These are phyloP conservation scores for Nepenthes gracilis DNA, from an alignment of 148 eudicot genomes.

Conservation along the genomic window DNA sequence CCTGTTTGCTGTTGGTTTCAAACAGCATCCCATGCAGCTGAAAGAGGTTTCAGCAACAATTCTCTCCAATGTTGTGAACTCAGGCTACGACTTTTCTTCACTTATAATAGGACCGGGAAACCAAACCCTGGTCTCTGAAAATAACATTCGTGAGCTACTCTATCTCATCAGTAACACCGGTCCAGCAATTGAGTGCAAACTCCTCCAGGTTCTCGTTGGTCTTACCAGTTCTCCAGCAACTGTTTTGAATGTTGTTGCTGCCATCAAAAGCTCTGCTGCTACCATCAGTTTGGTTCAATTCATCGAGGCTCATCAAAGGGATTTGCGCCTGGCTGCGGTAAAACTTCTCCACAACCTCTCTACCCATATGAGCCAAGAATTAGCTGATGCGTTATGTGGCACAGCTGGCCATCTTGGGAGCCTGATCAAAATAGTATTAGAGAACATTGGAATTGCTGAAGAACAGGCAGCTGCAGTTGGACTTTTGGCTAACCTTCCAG, in stretches of 20 bases:
- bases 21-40: conserved; percentile 56
- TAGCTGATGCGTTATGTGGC: conserved; percentile 62
- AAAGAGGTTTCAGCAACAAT: conserved; percentile 89
- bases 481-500: conserved; percentile 72
- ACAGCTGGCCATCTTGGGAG: conserved; percentile 67
- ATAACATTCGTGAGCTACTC: conserved; percentile 52
- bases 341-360: conserved; percentile 73
- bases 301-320: conserved; percentile 65
- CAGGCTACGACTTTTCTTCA: conserved; percentile 61
- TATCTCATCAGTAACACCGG: conserved; percentile 88
- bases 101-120: conserved; percentile 55
- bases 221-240: conserved; percentile 57
- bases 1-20: conserved; percentile 51
- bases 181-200: conserved; percentile 83
- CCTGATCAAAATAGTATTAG: conserved; percentile 46
- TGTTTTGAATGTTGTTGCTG: conserved; percentile 52
- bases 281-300: conserved; percentile 75
- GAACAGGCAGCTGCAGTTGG: conserved; percentile 83
- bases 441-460: conserved; percentile 44
- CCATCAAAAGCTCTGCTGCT: conserved; percentile 84
- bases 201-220: conserved; percentile 82
- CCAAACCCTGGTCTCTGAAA: conserved; percentile 68
- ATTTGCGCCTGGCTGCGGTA: conserved; percentile 54
- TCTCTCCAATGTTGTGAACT: conserved; percentile 64
- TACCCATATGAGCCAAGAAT: conserved; percentile 60